phyloP scores from a whole-genome alignment of 768 basidiomycete genomes.

The Hebeloma cylindrosporum region DNA sequence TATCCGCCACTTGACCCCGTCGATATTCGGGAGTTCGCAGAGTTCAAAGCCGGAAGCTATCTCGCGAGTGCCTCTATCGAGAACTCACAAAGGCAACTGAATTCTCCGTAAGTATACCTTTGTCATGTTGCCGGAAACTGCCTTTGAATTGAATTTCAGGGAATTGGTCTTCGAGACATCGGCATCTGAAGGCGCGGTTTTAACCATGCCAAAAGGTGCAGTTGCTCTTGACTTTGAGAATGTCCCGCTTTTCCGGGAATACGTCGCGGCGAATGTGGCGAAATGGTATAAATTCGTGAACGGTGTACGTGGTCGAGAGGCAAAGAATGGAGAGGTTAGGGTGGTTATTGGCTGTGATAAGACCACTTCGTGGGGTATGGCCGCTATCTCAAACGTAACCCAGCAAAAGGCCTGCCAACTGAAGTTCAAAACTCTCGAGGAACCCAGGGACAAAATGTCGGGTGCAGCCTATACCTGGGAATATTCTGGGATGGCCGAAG shows the following conservation, averaged over 20 bases:
- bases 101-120: not conserved
- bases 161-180: constrained; percentile 9
- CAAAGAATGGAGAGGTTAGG: constrained; percentile 24
- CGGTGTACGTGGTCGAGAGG: constrained; percentile 16
- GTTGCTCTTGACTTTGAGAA: constrained; percentile 11
- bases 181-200: constrained; percentile 13
- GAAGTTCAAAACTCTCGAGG: not conserved
- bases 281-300: constrained; percentile 19
- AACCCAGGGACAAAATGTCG: not conserved
- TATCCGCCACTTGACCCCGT: not conserved
- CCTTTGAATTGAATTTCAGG: not conserved
- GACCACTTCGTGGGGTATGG: constrained; percentile 25
- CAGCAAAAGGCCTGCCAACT: not conserved
- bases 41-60: constrained; percentile 1
- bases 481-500: constrained; percentile 1
- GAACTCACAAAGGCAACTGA: not conserved
- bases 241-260: constrained; percentile 3
- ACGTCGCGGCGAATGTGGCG: constrained; percentile 7
- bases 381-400: constrained; percentile 5
- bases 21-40: constrained; percentile 1
- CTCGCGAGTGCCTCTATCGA: not conserved
- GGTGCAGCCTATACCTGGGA: not conserved
- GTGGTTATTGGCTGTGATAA: constrained; percentile 27
- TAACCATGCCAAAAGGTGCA: constrained; percentile 18
- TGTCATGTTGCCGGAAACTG: not conserved